Percentiles rank a stretch among this genome's conserved stretches.
phyloP scores from a whole-genome alignment of 2,329 filamentous ascomycete species.

The Fusarium beomiforme region DNA sequence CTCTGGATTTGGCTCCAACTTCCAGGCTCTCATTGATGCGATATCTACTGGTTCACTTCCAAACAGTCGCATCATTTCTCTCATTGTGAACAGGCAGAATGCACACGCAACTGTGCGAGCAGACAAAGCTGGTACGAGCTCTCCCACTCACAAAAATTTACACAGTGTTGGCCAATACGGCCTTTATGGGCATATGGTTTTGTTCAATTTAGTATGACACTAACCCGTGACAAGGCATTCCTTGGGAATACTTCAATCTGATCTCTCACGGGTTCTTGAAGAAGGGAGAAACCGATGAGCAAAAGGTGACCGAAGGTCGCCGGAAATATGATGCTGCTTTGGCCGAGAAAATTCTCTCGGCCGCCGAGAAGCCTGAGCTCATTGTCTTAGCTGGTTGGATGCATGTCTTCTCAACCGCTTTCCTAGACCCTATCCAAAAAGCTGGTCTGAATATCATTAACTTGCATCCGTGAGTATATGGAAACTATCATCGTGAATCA shows the following conservation, averaged over 20 bases:
- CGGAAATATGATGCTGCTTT: constrained; percentile 81
- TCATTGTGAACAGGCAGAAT: constrained; percentile 60
- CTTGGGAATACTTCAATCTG: constrained; percentile 75
- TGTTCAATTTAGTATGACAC: background rate
- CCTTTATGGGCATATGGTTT: background rate
- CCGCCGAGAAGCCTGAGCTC: constrained; percentile 72
- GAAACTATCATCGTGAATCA: constrained; percentile 50
- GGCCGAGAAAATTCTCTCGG: constrained; percentile 65
- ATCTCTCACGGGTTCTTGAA: constrained; percentile 67
- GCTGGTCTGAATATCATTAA: constrained; percentile 79
- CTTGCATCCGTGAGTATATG: constrained; percentile 77
- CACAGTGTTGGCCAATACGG: background rate
- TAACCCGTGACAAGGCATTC: constrained; percentile 54
- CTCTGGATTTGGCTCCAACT: constrained; percentile 79
- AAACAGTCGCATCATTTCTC: constrained; percentile 56
- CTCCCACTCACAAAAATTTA: background rate
- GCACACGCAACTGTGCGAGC: constrained; percentile 57
- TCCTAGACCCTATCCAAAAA: constrained; percentile 73
- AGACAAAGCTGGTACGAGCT: constrained; percentile 53
- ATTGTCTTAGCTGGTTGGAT: constrained; percentile 89
- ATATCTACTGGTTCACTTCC: constrained; percentile 52
- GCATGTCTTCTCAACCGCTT: constrained; percentile 78
- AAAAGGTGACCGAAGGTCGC: constrained; percentile 65
- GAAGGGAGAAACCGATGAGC: constrained; percentile 69
- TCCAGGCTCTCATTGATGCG: constrained; percentile 75